Percentiles rank a stretch among this genome's conserved stretches.
phyloP scores from a whole-genome alignment of 352 stramenopile genomes.

The Peronosclerospora sorghi region DNA sequence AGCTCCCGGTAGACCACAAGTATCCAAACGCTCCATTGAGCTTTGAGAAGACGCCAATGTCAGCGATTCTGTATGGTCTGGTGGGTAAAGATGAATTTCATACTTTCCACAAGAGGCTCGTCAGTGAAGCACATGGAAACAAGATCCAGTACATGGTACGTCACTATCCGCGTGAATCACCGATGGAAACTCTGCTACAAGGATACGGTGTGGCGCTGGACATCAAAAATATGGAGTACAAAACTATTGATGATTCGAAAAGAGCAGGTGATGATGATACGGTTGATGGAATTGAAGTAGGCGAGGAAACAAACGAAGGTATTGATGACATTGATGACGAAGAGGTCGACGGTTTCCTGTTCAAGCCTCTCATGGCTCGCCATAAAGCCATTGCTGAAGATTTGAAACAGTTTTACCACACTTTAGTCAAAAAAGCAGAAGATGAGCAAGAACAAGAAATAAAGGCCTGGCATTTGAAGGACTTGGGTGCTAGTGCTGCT shows the following conservation, averaged over 20 bases:
- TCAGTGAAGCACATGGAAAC: conserved; percentile 40
- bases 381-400: conserved; percentile 32
- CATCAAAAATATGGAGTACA: conserved; percentile 97
- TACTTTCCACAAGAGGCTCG: conserved; percentile 53
- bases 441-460: conserved; percentile 28
- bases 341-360: conserved; percentile 57
- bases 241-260: conserved; percentile 89
- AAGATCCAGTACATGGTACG: conserved; percentile 76
- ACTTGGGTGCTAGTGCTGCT: conserved; percentile 78
- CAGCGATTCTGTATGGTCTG: conserved; percentile 78
- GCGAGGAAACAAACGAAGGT: conserved; percentile 26
- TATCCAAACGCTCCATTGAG: conserved; percentile 32
- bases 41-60: conserved; percentile 16
- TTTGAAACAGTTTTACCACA: conserved; percentile 43
- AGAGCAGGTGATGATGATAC: conserved; percentile 30
- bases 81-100: conserved; percentile 59
- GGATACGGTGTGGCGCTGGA: conserved; percentile 89
- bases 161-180: conserved; percentile 59
- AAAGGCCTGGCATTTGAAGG: conserved; percentile 84
- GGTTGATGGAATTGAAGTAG: conserved; percentile 17
- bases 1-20: conserved; percentile 61
- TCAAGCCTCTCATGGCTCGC: conserved; percentile 37
- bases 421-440: conserved; percentile 37
- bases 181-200: conserved; percentile 69
- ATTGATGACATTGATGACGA: conserved; percentile 36